Conservation (phyloP, 805 yeast genomes). For the Metschnikowia shivogae region DNA sequence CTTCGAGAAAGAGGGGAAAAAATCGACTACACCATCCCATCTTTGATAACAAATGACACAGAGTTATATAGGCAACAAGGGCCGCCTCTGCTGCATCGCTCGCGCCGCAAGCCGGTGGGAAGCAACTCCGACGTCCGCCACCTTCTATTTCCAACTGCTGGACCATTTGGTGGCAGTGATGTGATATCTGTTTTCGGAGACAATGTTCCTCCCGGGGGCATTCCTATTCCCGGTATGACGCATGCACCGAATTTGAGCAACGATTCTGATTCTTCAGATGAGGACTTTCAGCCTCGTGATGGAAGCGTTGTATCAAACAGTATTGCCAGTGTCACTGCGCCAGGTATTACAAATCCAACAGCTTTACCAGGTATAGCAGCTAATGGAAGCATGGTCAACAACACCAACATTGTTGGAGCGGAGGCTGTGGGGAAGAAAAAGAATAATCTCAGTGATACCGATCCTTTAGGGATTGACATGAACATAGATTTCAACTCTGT, state of each 20-base stretch:
- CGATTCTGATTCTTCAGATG: conserved; percentile 63
- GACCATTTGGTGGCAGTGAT: conserved; percentile 97
- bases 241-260: conserved; percentile 32
- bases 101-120: conserved; percentile 28
- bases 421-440: conserved; percentile 39
- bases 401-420: conserved; percentile 32
- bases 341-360: conserved; percentile 15
- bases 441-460: conserved; percentile 76
- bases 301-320: background rate
- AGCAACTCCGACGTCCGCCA: conserved; percentile 50
- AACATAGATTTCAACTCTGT: conserved; percentile 78
- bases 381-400: conserved; percentile 15
- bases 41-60: conserved; percentile 56
- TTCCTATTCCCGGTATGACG: conserved; percentile 34
- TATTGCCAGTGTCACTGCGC: conserved; percentile 17
- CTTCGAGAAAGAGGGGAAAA: conserved; percentile 48
- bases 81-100: conserved; percentile 19
- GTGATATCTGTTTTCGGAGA: conserved; percentile 79
- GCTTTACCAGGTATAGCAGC: background rate
- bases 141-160: conserved; percentile 86
- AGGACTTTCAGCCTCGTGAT: conserved; percentile 39
- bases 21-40: conserved; percentile 78
- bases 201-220: conserved; percentile 51
- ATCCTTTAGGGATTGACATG: conserved; percentile 88
- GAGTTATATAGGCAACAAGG: conserved; percentile 14